Evolutionary conservation across 2,329 filamentous ascomycete species (phyloP), one percentile per base, ranked within the genome.

Genomic region (Plectosphaerella sp.): DNA sequence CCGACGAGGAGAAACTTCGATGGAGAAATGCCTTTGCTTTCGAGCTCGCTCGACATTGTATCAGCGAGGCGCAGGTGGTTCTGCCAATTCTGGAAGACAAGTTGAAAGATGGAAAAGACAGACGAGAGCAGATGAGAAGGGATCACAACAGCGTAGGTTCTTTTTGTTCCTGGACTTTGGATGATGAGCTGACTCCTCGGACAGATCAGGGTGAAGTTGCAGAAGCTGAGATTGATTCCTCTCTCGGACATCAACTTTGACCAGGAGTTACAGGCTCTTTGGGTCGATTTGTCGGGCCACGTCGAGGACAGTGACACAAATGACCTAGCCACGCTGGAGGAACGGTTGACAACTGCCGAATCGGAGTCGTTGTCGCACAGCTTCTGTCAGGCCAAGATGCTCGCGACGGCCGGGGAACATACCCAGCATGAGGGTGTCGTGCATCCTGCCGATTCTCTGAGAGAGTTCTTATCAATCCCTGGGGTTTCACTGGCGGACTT

Each of bases 1-100:
- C 35, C 2, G 5, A 33, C 2, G 48, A 53, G 2, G 53, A 55
- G 9, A 54, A 53, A 15, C n/a, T 51, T 18, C 36, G 39, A 3
- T 55, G 53, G 53, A 51, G 51, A 10, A 51, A 51, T 10, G 53
- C 53, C 16, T 42, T 55, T 9, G 52, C 48, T 1, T 52, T 55
- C 4, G 53, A 55, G 24, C 53, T 55, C 6, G 53, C 53, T n/a
- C n/a, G 53, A 14, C 53, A 55, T 20, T 55, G 53, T 20, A 47
- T 54, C 16, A 54, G 51, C 20, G 53, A 55, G 16, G 51, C 54
- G 22, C 45, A 51, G 36, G 33, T 55, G 3, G 41, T 55, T n/a
- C 45, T 54, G 4, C 53, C 53, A 2, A 24, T 20, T 10, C 48
- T 55, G 11, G 48, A 24, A 18, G 48, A 51, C 9, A 48, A 41